Base-by-base conservation (phyloP, 352 stramenopile genomes). In the Hyaloperonospora brassicae region DNA sequence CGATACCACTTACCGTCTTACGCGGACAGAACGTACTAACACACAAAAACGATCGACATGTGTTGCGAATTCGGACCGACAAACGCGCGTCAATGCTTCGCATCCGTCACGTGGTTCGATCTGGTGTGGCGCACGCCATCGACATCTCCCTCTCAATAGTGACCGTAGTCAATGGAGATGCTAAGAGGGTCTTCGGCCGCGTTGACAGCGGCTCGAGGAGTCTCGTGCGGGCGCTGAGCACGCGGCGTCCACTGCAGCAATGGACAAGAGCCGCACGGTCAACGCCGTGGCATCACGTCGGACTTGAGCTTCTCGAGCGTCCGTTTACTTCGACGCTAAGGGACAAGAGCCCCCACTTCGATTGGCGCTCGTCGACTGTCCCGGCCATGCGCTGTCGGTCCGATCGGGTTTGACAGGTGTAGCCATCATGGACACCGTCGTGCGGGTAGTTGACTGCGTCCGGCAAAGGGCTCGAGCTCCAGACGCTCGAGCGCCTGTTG, bases 241-340 rank as follows among this genome's bases (percentile, higher is more conserved):
- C 95, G n/a, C 71, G 95, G 67, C 99, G 11, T 98, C 93, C 12
- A 99, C 97, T 8, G 96, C 97, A 6, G 81, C 96, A n/a, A 79
- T 99, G 51, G 97, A 99, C 73, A 99, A 99, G 72, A 80, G 97
- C 96, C 97, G 46, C 92, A 99, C 84, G 97, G 82, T 39, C 83
- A 96, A 65, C 72, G 96, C 60, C 82, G 96, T 47, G 96, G 97
- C 44, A 99, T 99, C 58, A 99, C 97, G 47, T 69, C 99, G 27
- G 97, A 99, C 71, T 73, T 99, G 38, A 97, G 97, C 8, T 99
- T 99, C 79, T 98, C 89, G 25, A 85, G 93, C 40, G 98, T 99
- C 68, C 79, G 76, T 5, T n/a, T n/a, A n/a, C n/a, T 62, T 98
- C 31, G 55, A 80, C 5, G 30, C 52, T 1, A 38, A 21, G 6